Evolutionary conservation across 306 rosid species (phyloP).

Genomic region (Vicia sativa): DNA sequence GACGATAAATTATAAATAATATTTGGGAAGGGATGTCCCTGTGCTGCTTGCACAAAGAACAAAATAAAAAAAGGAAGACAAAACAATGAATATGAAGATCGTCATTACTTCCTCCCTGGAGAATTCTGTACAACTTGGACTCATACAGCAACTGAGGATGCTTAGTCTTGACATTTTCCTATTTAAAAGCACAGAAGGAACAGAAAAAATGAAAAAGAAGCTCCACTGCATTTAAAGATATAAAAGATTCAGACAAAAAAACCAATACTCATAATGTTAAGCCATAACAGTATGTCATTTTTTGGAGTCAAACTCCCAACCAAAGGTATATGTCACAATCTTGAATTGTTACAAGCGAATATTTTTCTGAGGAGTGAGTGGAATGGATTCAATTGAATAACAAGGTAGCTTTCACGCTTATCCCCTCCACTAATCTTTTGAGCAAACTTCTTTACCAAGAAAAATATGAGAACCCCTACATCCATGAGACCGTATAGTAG

Average conservation of each 20-base stretch:
- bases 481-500: background rate
- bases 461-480: background rate
- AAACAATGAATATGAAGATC: conserved; percentile 3
- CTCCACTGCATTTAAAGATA: conserved; percentile 12
- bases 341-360: background rate
- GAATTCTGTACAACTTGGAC: conserved; percentile 92
- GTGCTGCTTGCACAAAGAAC: conserved; percentile 16
- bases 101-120: conserved; percentile 94
- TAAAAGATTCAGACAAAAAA: background rate
- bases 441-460: conserved; percentile 8
- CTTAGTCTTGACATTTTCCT: conserved; percentile 97
- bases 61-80: background rate
- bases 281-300: background rate
- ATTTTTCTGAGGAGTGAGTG: background rate
- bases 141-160: conserved; percentile 97
- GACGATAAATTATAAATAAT: conserved; percentile 3
- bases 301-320: conserved; percentile 1
- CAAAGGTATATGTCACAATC: conserved; percentile 13
- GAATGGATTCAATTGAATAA: conserved; percentile 6
- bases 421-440: conserved; percentile 1
- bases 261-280: background rate
- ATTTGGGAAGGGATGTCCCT: background rate
- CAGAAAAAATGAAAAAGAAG: conserved; percentile 20
- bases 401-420: background rate
- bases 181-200: conserved; percentile 27